Evolutionary conservation across 352 stramenopile genomes (phyloP).

Genomic region (Saprolegnia parasitica): DNA sequence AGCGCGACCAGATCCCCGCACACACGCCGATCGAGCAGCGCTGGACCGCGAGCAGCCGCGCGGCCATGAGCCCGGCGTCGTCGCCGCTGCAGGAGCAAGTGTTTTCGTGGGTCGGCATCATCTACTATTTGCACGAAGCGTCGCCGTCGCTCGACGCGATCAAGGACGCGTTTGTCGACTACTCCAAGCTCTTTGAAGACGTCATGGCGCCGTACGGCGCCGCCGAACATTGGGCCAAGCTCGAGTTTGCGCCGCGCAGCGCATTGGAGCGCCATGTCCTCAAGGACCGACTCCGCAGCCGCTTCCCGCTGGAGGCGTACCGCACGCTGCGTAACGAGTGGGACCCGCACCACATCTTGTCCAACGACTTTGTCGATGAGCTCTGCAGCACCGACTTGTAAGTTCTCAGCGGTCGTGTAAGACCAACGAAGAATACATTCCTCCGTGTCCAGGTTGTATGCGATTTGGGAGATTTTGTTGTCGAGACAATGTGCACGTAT

Average conservation of each 20-base stretch:
- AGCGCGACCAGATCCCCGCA: constrained; percentile 89
- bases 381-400: background rate
- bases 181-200: constrained; percentile 85
- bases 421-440: no score
- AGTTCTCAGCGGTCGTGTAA: background rate
- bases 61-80: constrained; percentile 90
- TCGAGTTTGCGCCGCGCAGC: constrained; percentile 75
- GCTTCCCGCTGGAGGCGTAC: constrained; percentile 88
- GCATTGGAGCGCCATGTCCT: constrained; percentile 46
- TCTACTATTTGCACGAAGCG: constrained; percentile 92
- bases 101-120: constrained; percentile 97
- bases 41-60: constrained; percentile 91
- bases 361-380: constrained; percentile 83
- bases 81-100: constrained; percentile 58
- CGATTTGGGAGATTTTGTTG: no score
- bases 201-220: constrained; percentile 86
- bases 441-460: no score
- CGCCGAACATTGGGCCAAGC: constrained; percentile 96
- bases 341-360: constrained; percentile 92
- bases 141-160: constrained; percentile 81
- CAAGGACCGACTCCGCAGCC: constrained; percentile 55
- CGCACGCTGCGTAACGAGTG: constrained; percentile 83
- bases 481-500: no score
- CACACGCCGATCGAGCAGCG: constrained; percentile 97
- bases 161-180: constrained; percentile 89